Conservation (phyloP, 164 flowering plant genomes). For the Vitis rupestris region DNA sequence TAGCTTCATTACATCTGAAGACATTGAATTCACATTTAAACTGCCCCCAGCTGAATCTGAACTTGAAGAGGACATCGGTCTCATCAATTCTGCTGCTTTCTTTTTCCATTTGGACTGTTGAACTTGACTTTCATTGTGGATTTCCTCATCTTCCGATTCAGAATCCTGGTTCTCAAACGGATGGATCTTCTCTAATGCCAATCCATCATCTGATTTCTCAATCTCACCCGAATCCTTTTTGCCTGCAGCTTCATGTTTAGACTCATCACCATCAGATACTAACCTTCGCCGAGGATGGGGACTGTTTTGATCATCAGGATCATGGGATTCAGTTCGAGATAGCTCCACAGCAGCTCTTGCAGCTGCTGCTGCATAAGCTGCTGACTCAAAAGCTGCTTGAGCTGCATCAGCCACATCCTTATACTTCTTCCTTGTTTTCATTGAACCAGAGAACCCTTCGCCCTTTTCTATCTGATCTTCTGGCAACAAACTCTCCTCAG, state of each 20-base stretch:
- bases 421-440: slow-evolving; percentile 39
- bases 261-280: neutral
- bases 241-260: slow-evolving; percentile 12
- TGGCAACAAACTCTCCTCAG: neutral
- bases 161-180: slow-evolving; percentile 9
- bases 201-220: slow-evolving; percentile 1
- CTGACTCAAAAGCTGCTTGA: slow-evolving; percentile 87
- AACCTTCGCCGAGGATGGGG: slow-evolving; percentile 16
- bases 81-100: slow-evolving; percentile 16
- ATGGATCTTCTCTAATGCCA: slow-evolving; percentile 14
- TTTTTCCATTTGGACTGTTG: slow-evolving; percentile 15
- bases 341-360: slow-evolving; percentile 86
- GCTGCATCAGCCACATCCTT: slow-evolving; percentile 80
- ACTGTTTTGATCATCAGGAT: slow-evolving; percentile 34
- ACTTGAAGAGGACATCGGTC: slow-evolving; percentile 35
- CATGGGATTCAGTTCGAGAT: slow-evolving; percentile 43
- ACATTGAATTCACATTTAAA: slow-evolving; percentile 5
- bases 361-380: slow-evolving; percentile 77
- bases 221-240: neutral
- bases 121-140: neutral
- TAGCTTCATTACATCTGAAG: slow-evolving; percentile 16
- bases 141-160: slow-evolving; percentile 26
- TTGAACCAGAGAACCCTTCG: slow-evolving; percentile 36
- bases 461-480: slow-evolving; percentile 20
- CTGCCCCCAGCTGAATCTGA: slow-evolving; percentile 30